Conservation (phyloP, 2,329 filamentous ascomycete species). For the Sporothrix pallida region DNA sequence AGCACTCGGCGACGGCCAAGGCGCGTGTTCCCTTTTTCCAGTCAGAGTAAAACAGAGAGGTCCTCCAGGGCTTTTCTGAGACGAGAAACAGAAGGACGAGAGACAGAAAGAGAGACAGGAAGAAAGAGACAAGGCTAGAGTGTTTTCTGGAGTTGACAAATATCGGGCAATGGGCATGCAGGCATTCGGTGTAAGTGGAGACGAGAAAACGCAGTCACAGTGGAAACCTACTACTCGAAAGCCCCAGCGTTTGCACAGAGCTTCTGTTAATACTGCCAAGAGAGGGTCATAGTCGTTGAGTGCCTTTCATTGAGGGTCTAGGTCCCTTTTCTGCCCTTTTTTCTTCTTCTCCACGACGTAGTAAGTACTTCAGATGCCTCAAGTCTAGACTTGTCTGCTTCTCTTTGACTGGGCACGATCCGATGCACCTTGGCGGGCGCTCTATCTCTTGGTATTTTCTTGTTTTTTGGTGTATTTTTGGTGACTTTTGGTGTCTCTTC, state of each 20-base stretch:
- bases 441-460: background rate
- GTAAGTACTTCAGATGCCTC: no score
- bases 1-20: background rate
- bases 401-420: background rate
- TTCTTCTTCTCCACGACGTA: no score
- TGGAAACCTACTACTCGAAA: no score
- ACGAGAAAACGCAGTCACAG: no score
- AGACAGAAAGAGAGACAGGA: background rate
- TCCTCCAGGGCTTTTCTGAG: background rate
- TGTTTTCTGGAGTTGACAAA: constrained; percentile 1
- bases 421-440: constrained; percentile 1
- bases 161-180: background rate
- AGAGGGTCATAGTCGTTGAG: background rate
- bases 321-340: no score
- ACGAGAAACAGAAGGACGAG: background rate
- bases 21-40: constrained; percentile 1
- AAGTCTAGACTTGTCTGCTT: no score
- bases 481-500: background rate
- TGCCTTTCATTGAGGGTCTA: no score
- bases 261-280: constrained; percentile 10
- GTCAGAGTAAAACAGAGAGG: no score
- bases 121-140: background rate
- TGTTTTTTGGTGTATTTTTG: no score
- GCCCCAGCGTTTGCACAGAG: background rate
- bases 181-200: background rate